These are phyloP conservation scores for Poterioochromonas sp. DNA, from an alignment of 352 stramenopile genomes.

Conservation along the genomic window DNA sequence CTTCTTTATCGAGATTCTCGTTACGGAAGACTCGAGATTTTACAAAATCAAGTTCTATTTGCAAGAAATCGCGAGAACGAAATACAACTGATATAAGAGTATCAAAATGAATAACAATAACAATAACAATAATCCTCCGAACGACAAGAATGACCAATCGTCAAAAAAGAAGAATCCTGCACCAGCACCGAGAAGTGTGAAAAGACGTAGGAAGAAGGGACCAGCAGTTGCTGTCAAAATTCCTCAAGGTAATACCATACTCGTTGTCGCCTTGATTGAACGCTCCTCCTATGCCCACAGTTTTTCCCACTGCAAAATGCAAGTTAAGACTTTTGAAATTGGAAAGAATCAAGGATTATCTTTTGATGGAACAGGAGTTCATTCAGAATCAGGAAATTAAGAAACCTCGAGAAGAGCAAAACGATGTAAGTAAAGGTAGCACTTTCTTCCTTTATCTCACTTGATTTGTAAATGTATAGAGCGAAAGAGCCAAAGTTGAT, in stretches of 20 bases:
- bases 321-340: slow-evolving; percentile 98
- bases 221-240: slow-evolving; percentile 71
- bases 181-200: slow-evolving; percentile 66
- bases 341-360: slow-evolving; percentile 99
- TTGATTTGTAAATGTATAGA: slow-evolving; percentile 50
- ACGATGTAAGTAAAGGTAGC: slow-evolving; percentile 7
- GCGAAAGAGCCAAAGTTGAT: slow-evolving; percentile 97
- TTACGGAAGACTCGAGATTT: too few relatives aligned
- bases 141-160: slow-evolving; percentile 86
- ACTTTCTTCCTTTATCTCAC: not conserved
- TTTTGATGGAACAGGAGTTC: slow-evolving; percentile 99
- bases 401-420: slow-evolving; percentile 69
- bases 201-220: slow-evolving; percentile 81
- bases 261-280: not conserved
- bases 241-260: slow-evolving; percentile 48
- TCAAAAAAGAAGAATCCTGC: slow-evolving; percentile 84
- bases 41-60: too few relatives aligned
- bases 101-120: slow-evolving; percentile 84
- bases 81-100: too few relatives aligned
- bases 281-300: slow-evolving; percentile 40
- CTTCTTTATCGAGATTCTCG: too few relatives aligned
- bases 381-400: slow-evolving; percentile 99
- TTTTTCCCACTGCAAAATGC: slow-evolving; percentile 96
- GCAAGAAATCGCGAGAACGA: too few relatives aligned
- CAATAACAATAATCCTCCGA: slow-evolving; percentile 56